These are phyloP conservation scores for Boletellus ananas DNA, from an alignment of 768 basidiomycete species.

Conservation along the genomic window DNA sequence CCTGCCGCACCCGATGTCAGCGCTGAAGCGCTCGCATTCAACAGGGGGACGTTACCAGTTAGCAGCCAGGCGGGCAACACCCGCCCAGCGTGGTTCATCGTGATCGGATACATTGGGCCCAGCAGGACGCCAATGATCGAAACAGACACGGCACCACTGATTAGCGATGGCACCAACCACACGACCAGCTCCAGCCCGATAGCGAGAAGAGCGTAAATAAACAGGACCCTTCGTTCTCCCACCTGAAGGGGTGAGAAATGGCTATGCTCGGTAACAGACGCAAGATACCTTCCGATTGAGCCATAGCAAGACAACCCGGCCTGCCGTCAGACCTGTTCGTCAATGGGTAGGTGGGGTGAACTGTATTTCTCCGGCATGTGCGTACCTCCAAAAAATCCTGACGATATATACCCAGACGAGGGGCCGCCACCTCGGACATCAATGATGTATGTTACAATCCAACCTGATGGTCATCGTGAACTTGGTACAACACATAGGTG, in stretches of 20 bases:
- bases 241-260: conserved; percentile 30
- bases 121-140: conserved; percentile 52
- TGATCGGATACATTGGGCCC: conserved; percentile 51
- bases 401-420: conserved; percentile 47
- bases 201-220: conserved; percentile 48
- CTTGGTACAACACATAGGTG: neutral
- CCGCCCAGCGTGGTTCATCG: conserved; percentile 66
- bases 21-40: no score
- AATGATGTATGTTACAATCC: conserved; percentile 64
- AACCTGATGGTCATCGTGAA: conserved; percentile 38
- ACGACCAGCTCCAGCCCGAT: conserved; percentile 55
- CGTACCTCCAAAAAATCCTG: conserved; percentile 55
- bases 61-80: conserved; percentile 71
- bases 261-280: neutral
- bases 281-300: conserved; percentile 46
- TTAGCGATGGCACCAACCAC: conserved; percentile 54
- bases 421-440: conserved; percentile 42
- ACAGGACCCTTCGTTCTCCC: conserved; percentile 52
- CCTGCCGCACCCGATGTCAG: conserved; percentile 24
- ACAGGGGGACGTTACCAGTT: conserved; percentile 30
- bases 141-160: conserved; percentile 53
- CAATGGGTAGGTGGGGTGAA: neutral
- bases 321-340: conserved; percentile 49
- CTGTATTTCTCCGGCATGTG: neutral
- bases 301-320: conserved; percentile 54